Evolutionary conservation across 2,329 filamentous ascomycete species (phyloP).

Genomic region (Hypoxylon rubiginosum): DNA sequence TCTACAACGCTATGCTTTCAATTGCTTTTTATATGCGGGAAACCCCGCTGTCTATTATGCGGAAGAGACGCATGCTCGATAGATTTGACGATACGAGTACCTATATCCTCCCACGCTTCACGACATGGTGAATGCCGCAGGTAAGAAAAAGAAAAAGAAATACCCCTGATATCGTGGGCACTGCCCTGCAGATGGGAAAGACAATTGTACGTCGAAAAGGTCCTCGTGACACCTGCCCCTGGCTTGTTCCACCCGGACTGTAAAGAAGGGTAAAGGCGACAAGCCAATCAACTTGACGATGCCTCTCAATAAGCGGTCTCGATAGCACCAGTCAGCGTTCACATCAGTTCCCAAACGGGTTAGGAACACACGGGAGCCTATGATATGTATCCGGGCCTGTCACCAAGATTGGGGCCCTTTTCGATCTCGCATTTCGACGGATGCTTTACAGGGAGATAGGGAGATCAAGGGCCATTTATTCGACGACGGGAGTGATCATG

Average conservation of each 20-base stretch:
- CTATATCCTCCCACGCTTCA: slow-evolving; percentile 10
- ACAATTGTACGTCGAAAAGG: slow-evolving; percentile 35
- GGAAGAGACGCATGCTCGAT: slow-evolving; percentile 7
- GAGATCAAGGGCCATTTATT: slow-evolving; percentile 41
- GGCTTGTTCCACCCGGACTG: slow-evolving; percentile 39
- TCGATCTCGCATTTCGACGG: slow-evolving; percentile 42
- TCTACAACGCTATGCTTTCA: slow-evolving; percentile 10
- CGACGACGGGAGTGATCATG: slow-evolving; percentile 38
- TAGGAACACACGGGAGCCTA: slow-evolving; percentile 40
- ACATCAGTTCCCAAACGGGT: slow-evolving; percentile 39
- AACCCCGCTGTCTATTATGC: slow-evolving; percentile 27
- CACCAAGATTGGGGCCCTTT: slow-evolving; percentile 35
- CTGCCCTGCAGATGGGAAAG: slow-evolving; percentile 37
- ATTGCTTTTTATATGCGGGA: slow-evolving; percentile 16
- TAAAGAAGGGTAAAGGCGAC: slow-evolving; percentile 32
- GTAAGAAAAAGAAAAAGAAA: slow-evolving; percentile 21
- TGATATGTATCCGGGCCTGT: slow-evolving; percentile 37
- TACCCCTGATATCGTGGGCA: slow-evolving; percentile 40
- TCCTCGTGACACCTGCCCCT: slow-evolving; percentile 48
- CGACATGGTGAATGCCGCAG: slow-evolving; percentile 11
- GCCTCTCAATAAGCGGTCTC: slow-evolving; percentile 33
- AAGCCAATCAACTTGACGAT: slow-evolving; percentile 44
- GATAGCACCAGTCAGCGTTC: slow-evolving; percentile 42
- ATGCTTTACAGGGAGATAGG: slow-evolving; percentile 41
- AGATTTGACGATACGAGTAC: slow-evolving; percentile 2